Evolutionary conservation across 2,329 filamentous ascomycete genomes (phyloP), one percentile per base, ranked within the genome.

Genomic region (Samsoniella hepiali): DNA sequence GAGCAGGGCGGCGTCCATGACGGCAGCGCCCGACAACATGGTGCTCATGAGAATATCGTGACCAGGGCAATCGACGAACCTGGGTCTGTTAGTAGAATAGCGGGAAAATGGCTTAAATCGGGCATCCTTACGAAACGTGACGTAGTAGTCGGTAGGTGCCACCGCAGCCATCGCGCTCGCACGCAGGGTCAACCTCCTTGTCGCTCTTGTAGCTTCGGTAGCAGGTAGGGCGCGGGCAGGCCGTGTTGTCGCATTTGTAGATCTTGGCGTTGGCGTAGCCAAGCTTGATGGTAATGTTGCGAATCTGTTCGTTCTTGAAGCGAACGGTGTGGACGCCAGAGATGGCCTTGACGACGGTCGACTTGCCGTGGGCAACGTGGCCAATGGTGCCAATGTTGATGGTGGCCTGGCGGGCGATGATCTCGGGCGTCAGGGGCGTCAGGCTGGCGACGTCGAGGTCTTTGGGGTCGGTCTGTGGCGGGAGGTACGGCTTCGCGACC

Each of bases 41-140:
- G 95, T 99, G 81, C 94, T 98, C 95, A 99, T 99, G 77, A 99
- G 93, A 93, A 99, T 99, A 81, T 99, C 95, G 91, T 99, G 95
- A 79, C 95, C 95, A 63, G 95, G 95, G 84, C 95, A 98, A 79
- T 98, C 95, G 70, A 98, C 95, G 77, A 98, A 99, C 17, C 91
- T 94, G 69, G 1, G 57, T 38, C 13, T 42, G 56, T 61, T 50
- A 65, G 15, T 32, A 49, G 36, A 7, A 3, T 40, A 22, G 8
- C 6, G 15, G 15, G 31, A 7, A 5, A 38, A 17, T 29, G 22
- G 13, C 38, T 31, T 5, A 7, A 47, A 36, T 42, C 15, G 11
- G 34, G 53, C 15, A 47, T 55, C 47, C 91, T 84, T 82, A 94
- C 89, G 92, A 96, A 73, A 97, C 93, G 76, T 97, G 93, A 81